Evolutionary conservation across 768 basidiomycete genomes (phyloP).

Genomic region (Lactarius indigo): DNA sequence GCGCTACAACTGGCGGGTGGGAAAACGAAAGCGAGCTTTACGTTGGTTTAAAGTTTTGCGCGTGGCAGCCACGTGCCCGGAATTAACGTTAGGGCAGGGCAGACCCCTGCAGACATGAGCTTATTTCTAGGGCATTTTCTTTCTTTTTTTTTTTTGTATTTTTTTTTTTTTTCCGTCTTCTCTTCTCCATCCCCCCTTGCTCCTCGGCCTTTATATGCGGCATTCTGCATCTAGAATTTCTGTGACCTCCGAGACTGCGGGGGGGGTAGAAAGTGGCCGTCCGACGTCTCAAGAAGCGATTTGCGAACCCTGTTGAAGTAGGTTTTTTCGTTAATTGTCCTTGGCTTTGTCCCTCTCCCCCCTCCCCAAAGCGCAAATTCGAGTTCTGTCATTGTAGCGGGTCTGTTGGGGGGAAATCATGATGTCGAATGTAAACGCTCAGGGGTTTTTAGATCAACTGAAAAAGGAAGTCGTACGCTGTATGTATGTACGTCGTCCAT

Average conservation of each 20-base stretch:
- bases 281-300: not conserved
- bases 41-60: not conserved
- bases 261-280: not conserved
- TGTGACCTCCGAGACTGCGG: not conserved
- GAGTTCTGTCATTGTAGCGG: not conserved
- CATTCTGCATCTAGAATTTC: not conserved
- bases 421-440: not conserved
- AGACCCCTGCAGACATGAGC: not conserved
- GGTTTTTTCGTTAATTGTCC: not conserved
- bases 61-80: slow-evolving; percentile 10
- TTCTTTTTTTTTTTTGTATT: not conserved
- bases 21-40: not conserved
- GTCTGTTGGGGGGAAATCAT: not conserved
- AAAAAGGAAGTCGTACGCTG: not conserved
- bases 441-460: not conserved
- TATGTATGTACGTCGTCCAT: not conserved
- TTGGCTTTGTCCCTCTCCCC: not conserved
- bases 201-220: slow-evolving; percentile 4
- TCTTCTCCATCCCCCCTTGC: slow-evolving; percentile 4
- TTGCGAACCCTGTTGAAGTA: not conserved
- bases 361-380: not conserved
- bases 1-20: not conserved
- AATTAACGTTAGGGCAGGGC: slow-evolving; percentile 4
- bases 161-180: not conserved
- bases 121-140: not conserved